Evolutionary conservation across 2,329 filamentous ascomycete genomes (phyloP), one percentile per base, ranked within the genome.

Genomic region (Aspergillus tubingensis): DNA sequence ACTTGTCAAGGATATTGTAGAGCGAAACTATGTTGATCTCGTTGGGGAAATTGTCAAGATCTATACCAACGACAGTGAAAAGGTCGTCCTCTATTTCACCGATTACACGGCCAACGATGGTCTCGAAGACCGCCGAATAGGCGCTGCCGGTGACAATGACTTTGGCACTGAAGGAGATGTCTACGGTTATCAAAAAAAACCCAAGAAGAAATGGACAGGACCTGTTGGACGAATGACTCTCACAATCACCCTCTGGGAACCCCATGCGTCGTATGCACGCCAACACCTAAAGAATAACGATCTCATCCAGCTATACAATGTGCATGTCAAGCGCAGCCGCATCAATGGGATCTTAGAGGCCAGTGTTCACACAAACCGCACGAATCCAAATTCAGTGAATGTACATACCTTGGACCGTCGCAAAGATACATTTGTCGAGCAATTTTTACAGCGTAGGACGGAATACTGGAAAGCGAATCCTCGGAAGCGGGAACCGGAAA

Each of bases 71-170:
- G 73, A 76, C 41, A 67, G 66, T 49, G 81, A 83, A 25, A 83
- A 76, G 59, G 76, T 85, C 11, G 85, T 86, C 5, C 65, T 96
- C 0, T 92, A 92, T 80, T 79, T 96, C 17, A 90, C 91, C 0
- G 93, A 97, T 74, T 96, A 93, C 73, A 96, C 92, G 0, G 78
- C 85, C 54, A 91, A 97, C 68, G 70, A 80, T 0, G 61, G 69
- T 1, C 87, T 97, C 60, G 88, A 83, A 65, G 75, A 86, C 38
- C 86, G 86, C 60, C 68, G 70, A 13, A 70, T 79, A 36, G 73
- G 78, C 8, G 69, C 67, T 15, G 65, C 67, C 15, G 65, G 72
- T 1, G 72, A 48, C 25, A 30, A 15, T 17, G 8, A 6, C 17
- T 25, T 72, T 6, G 72, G 72, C 5, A 76, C 75, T 43, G 82